Evolutionary conservation across 2,329 filamentous ascomycete genomes (phyloP).

Genomic region (Ascochyta clinopodiicola): DNA sequence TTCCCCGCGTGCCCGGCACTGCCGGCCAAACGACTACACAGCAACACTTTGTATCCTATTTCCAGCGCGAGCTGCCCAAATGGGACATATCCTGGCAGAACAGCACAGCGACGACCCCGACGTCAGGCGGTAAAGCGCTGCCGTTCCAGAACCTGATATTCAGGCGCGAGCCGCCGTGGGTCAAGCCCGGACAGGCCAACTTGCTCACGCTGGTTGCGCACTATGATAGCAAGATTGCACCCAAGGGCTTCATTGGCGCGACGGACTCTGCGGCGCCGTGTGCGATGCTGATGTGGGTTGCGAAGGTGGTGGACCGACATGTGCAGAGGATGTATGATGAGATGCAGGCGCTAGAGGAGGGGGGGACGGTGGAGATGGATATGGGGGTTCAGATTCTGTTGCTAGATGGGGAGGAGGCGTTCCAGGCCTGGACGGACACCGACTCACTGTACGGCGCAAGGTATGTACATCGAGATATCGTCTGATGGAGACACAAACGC

Average conservation of each 20-base stretch:
- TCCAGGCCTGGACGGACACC: conserved; percentile 75
- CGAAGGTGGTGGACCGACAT: conserved; percentile 78
- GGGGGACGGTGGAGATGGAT: conserved; percentile 70
- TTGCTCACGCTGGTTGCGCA: conserved; percentile 89
- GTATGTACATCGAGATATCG: conserved; percentile 50
- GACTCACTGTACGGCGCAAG: conserved; percentile 91
- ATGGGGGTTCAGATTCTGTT: conserved; percentile 88
- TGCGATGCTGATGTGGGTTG: conserved; percentile 88
- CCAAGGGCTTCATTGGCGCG: conserved; percentile 88
- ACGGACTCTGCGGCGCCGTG: conserved; percentile 94
- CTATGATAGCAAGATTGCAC: conserved; percentile 84
- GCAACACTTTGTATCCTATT: conserved; percentile 84
- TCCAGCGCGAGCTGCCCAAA: conserved; percentile 72
- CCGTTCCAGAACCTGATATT: conserved; percentile 90
- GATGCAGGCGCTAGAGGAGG: conserved; percentile 64
- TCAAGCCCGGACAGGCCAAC: conserved; percentile 74
- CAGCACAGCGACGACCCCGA: conserved; percentile 83
- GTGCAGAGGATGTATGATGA: conserved; percentile 81
- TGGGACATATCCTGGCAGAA: conserved; percentile 90
- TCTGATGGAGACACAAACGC: conserved; percentile 1
- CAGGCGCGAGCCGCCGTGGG: conserved; percentile 86
- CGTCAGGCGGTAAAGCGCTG: conserved; percentile 71
- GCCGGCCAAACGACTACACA: conserved; percentile 75
- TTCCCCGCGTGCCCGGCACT: conserved; percentile 87
- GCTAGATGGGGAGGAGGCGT: conserved; percentile 94